Evolutionary conservation across 331 rosid genomes (phyloP).

Genomic region (Saraca asoca): DNA sequence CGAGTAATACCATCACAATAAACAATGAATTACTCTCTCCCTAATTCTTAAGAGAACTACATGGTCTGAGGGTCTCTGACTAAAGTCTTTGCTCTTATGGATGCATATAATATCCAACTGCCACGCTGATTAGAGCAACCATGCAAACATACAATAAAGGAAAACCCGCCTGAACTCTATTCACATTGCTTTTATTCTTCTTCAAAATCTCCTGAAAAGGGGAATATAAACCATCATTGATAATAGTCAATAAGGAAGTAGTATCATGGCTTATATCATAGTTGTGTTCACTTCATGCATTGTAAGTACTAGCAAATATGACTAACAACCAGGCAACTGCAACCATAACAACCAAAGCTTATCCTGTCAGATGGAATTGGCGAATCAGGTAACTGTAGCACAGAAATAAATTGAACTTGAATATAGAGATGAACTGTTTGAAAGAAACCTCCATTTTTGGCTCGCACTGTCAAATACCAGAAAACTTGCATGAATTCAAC

Average conservation of each 20-base stretch:
- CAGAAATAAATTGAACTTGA: neutral
- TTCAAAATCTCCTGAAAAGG: slow-evolving; percentile 63
- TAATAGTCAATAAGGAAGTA: slow-evolving; percentile 8
- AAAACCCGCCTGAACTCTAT: slow-evolving; percentile 59
- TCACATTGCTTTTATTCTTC: slow-evolving; percentile 46
- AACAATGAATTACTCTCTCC: slow-evolving; percentile 44
- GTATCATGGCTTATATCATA: slow-evolving; percentile 18
- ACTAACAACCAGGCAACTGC: neutral
- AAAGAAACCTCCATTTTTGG: neutral
- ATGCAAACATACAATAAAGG: slow-evolving; percentile 68
- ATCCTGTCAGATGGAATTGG: no score
- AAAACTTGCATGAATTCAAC: neutral
- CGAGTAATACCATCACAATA: slow-evolving; percentile 37
- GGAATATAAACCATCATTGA: slow-evolving; percentile 18
- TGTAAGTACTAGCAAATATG: neutral
- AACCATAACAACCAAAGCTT: no score
- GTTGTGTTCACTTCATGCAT: slow-evolving; percentile 24
- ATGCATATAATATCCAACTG: slow-evolving; percentile 68
- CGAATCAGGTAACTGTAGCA: no score
- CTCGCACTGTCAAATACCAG: neutral
- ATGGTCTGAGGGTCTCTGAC: slow-evolving; percentile 18
- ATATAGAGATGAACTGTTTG: slow-evolving; percentile 14
- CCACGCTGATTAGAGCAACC: slow-evolving; percentile 69
- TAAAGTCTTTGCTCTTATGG: slow-evolving; percentile 37
- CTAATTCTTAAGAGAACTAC: slow-evolving; percentile 31